These are phyloP conservation scores for Cutaneotrichosporon daszewskae DNA, from an alignment of 1,284 basidiomycete species.

Conservation along the genomic window DNA sequence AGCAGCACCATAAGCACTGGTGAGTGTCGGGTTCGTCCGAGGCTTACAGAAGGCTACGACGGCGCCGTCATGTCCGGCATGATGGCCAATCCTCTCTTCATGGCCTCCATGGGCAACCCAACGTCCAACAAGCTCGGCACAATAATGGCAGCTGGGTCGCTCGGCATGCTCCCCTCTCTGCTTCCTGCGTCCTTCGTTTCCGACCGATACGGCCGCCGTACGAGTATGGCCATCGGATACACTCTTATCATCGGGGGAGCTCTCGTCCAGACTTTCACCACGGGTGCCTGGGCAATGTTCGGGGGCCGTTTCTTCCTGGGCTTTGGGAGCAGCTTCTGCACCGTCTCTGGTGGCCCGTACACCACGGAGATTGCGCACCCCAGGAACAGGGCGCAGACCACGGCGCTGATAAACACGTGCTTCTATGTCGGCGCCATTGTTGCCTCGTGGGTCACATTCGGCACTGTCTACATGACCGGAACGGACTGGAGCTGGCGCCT, in stretches of 20 bases:
- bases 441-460: conserved; percentile 18
- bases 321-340: conserved; percentile 3
- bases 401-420: conserved; percentile 10
- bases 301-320: conserved; percentile 12
- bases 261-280: conserved; percentile 7
- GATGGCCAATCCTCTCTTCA: conserved; percentile 8
- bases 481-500: conserved; percentile 15
- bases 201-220: conserved; percentile 14
- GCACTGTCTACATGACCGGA: conserved; percentile 2
- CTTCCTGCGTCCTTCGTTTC: conserved; percentile 5
- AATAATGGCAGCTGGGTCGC: conserved; percentile 7
- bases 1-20: conserved; percentile 4
- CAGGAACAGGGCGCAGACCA: conserved; percentile 7
- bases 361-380: conserved; percentile 13
- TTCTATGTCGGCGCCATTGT: conserved; percentile 15
- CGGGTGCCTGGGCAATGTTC: conserved; percentile 8
- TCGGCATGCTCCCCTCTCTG: conserved; percentile 7
- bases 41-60: conserved; percentile 13
- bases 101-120: conserved; percentile 5
- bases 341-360: conserved; percentile 4
- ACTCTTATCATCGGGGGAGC: conserved; percentile 11
- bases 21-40: background rate
- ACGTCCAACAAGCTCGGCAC: conserved; percentile 10
- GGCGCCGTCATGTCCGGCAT: conserved; percentile 15
- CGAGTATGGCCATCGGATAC: conserved; percentile 6